phyloP scores from a whole-genome alignment of 345 rosid genomes.

The Eucalyptus curtisii region DNA sequence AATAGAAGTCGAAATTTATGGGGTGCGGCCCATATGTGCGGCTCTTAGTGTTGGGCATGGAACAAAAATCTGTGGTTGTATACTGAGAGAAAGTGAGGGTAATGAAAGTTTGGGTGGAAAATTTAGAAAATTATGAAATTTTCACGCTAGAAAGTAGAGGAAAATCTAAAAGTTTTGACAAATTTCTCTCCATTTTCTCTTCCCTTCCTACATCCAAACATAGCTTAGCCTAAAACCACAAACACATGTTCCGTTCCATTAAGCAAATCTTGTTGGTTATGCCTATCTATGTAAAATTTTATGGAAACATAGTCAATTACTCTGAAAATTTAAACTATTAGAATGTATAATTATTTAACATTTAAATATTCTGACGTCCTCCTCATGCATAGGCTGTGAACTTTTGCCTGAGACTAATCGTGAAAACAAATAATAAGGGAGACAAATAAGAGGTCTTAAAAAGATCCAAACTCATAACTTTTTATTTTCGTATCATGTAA shows the following conservation, averaged over 20 bases:
- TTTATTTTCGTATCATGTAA: not conserved
- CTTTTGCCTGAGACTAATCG: not conserved
- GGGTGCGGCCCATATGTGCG: not conserved
- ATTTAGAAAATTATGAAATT: not conserved
- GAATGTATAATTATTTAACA: not conserved
- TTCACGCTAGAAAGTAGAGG: not conserved
- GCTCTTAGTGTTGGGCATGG: not conserved
- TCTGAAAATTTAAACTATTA: not conserved
- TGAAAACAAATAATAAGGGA: not conserved
- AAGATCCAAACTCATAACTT: not conserved
- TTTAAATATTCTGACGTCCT: not conserved
- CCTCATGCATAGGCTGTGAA: not conserved
- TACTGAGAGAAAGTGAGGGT: not conserved
- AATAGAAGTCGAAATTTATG: not conserved
- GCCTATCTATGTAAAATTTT: not conserved
- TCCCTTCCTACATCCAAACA: not conserved
- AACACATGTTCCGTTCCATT: not conserved
- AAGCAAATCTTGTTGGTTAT: not conserved
- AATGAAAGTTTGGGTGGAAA: not conserved
- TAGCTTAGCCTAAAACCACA: not conserved
- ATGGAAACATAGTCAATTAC: not conserved
- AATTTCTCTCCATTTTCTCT: not conserved
- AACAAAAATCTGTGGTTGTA: not conserved
- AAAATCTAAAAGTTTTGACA: not conserved
- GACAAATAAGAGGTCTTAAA: not conserved